Percentiles rank a stretch among this genome's conserved stretches.
phyloP scores from a whole-genome alignment of 202 grass and related monocot genomes.

The Bolboschoenoplectus hybrid region DNA sequence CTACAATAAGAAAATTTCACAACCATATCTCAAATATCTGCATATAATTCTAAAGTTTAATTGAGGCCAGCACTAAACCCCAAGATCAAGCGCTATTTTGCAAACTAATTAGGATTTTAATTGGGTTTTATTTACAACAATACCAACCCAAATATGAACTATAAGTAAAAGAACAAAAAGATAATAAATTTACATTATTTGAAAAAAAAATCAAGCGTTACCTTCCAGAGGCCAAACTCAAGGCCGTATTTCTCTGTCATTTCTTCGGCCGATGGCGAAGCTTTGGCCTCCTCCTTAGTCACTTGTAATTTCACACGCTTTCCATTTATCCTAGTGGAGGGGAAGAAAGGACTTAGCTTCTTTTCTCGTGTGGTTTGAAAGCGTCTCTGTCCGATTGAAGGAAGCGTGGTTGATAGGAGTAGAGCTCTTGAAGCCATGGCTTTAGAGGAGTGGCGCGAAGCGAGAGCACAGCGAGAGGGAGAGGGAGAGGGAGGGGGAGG shows the following conservation, averaged over 20 bases:
- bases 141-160: background rate
- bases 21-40: background rate
- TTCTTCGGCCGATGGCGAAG: slow-evolving; percentile 66
- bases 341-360: slow-evolving; percentile 28
- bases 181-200: background rate
- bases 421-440: slow-evolving; percentile 63
- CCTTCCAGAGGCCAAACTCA: slow-evolving; percentile 92
- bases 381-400: slow-evolving; percentile 20
- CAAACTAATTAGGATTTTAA: background rate
- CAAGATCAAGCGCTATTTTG: background rate
- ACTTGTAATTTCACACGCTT: slow-evolving; percentile 41
- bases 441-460: slow-evolving; percentile 19
- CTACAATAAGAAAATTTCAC: background rate
- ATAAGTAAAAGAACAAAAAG: background rate
- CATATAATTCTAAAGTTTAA: background rate
- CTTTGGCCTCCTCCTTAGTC: slow-evolving; percentile 41
- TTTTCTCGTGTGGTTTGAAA: slow-evolving; percentile 6
- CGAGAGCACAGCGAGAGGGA: slow-evolving; percentile 31
- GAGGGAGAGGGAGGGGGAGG: slow-evolving; percentile 21
- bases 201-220: background rate
- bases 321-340: background rate
- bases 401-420: slow-evolving; percentile 49
- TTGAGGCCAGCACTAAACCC: background rate
- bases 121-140: background rate
- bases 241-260: slow-evolving; percentile 91